Evolutionary conservation across 2,329 filamentous ascomycete species (phyloP), one percentile per base, ranked within the genome.

Genomic region (Aspergillus niger): DNA sequence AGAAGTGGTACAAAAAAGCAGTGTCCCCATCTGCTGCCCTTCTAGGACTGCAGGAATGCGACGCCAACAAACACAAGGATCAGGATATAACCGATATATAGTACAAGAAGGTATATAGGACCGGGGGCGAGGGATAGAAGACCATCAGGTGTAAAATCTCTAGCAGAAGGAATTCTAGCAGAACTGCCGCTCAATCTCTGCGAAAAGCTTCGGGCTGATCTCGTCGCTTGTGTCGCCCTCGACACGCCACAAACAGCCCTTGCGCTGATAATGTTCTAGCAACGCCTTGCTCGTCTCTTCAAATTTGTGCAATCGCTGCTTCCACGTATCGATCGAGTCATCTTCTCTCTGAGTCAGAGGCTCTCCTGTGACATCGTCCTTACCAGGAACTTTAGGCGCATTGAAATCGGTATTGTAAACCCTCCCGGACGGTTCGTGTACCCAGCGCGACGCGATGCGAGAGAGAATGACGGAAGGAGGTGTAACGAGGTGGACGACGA

Each of bases 341-440:
- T 99, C 95, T 7, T 89, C 82, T 58, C 95, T 84, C 74, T 96
- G 90, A 5, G 90, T 89, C 63, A 99, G 82, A 22, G 84, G 81
- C 74, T 99, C 95, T 15, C 95, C 95, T 0, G 95, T 99, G 51
- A 97, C 73, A 75, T 99, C 95, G 77, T 99, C 95, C 67, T 83
- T 86, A 26, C 95, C 94, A 0, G 86, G 78, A 1, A 93, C 87
- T 66, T 89, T 89, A 0, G 95, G 95, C 7, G 90, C 85, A 72
- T 98, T 92, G 81, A 97, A 99, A 0, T 88, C 88, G 2, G 92
- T 96, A 76, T 99, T 99, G 82, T 99, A 99, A 15, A 97, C 90
- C 28, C 95, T 85, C 1, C 95, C 95, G 0, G 92, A 96, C 0
- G 92, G 88, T 70, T 91, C 90, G 77, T 99, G 95, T 43, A 97